phyloP scores from a whole-genome alignment of 805 yeast genomes.

The Saturnispora galanensis region DNA sequence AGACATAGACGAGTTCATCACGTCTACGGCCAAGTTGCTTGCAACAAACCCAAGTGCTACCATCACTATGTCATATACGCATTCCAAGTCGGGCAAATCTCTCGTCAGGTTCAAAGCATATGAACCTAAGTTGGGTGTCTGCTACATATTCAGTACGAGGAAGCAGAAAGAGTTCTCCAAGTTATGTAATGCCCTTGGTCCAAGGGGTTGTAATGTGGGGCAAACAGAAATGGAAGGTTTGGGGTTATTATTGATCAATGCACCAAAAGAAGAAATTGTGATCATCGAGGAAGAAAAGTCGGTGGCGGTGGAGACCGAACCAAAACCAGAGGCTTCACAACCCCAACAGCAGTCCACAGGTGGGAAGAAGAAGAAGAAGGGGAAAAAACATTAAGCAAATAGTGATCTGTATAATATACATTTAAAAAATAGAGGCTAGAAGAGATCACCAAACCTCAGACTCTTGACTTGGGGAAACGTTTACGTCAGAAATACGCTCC shows the following conservation, averaged over 20 bases:
- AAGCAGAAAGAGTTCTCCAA: conserved; percentile 68
- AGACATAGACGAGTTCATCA: conserved; percentile 24
- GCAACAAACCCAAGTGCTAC: conserved; percentile 23
- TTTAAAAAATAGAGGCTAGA: neutral
- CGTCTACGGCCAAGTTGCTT: conserved; percentile 21
- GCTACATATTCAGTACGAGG: conserved; percentile 46
- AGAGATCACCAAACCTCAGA: conserved; percentile 2
- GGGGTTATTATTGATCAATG: conserved; percentile 19
- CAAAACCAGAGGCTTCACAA: neutral
- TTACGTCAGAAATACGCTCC: neutral
- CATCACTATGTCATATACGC: conserved; percentile 27
- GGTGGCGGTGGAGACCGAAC: neutral
- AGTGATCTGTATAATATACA: conserved; percentile 7
- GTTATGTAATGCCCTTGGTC: conserved; percentile 64
- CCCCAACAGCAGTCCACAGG: conserved; percentile 3
- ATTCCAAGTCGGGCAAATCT: conserved; percentile 19
- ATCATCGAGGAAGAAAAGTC: conserved; percentile 3
- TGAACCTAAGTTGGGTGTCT: conserved; percentile 55
- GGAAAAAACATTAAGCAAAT: conserved; percentile 13
- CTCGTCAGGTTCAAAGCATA: conserved; percentile 47
- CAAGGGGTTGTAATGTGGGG: conserved; percentile 33
- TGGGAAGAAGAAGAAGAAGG: conserved; percentile 17
- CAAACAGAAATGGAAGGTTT: conserved; percentile 21
- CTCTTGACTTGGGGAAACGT: neutral
- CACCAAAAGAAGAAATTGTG: conserved; percentile 13